Conservation (phyloP, 352 stramenopile genomes). For the Phytopythium delawarense region DNA sequence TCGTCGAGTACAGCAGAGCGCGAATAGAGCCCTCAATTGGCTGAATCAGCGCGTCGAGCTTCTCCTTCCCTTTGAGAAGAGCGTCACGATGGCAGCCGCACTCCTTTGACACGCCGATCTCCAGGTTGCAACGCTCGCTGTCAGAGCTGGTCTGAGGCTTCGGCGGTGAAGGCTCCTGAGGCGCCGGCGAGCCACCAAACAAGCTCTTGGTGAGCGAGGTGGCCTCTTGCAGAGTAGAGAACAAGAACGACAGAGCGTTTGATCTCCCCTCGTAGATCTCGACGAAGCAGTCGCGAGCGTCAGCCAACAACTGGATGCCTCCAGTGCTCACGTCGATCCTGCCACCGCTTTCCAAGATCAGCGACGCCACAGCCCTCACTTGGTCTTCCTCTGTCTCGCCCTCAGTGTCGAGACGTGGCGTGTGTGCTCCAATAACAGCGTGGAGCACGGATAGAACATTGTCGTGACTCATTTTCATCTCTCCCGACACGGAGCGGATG, state of each 20-base stretch:
- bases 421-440: constrained; percentile 4
- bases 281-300: constrained; percentile 22
- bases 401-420: not conserved
- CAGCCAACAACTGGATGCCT: constrained; percentile 25
- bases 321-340: constrained; percentile 39
- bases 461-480: constrained; percentile 39
- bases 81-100: constrained; percentile 25
- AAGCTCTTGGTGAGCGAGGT: constrained; percentile 27
- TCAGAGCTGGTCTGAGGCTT: constrained; percentile 3
- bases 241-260: constrained; percentile 35
- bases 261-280: constrained; percentile 39
- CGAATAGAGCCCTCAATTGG: constrained; percentile 37
- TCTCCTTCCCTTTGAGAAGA: constrained; percentile 27
- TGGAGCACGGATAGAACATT: constrained; percentile 39
- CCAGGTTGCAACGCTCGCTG: constrained; percentile 4
- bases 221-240: constrained; percentile 50
- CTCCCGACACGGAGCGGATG: constrained; percentile 36
- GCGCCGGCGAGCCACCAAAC: not conserved
- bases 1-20: constrained; percentile 54
- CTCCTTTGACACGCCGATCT: constrained; percentile 8
- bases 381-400: constrained; percentile 7
- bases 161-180: not conserved
- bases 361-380: constrained; percentile 21
- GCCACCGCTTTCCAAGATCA: constrained; percentile 41
- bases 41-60: constrained; percentile 30